phyloP scores from a whole-genome alignment of 805 yeast species.

The Maudiozyma turicensis region DNA sequence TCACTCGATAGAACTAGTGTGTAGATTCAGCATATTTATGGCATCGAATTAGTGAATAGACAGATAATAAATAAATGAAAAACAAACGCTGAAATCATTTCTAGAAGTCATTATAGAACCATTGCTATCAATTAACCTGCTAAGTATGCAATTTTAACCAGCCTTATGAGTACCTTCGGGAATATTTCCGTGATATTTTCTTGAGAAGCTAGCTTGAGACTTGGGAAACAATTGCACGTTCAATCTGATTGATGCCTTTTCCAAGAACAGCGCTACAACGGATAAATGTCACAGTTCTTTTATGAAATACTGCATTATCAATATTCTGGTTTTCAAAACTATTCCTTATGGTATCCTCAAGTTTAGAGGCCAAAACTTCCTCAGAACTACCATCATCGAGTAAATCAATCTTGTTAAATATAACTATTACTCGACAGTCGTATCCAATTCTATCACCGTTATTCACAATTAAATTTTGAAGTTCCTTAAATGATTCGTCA shows the following conservation, averaged over 20 bases:
- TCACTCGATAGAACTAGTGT: no score
- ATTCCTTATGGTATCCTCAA: background rate
- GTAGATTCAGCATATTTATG: no score
- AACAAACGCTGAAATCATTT: no score
- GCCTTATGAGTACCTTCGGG: no score
- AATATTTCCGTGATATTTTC: no score
- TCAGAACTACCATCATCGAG: conserved; percentile 19
- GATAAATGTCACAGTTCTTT: conserved; percentile 6
- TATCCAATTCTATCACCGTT: conserved; percentile 56
- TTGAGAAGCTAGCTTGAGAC: conserved; percentile 1
- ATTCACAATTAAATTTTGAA: conserved; percentile 43
- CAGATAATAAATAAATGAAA: no score
- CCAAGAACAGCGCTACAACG: conserved; percentile 18
- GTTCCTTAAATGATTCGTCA: conserved; percentile 54
- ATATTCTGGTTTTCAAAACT: background rate
- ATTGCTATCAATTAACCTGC: no score
- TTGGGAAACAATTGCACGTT: background rate
- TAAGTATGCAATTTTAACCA: no score
- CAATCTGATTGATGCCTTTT: conserved; percentile 10
- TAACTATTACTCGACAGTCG: conserved; percentile 42
- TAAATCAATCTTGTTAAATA: conserved; percentile 69
- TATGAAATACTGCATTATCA: background rate
- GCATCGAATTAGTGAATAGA: no score
- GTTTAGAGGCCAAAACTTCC: background rate
- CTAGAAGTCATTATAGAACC: no score